Evolutionary conservation across 176 grass and related monocot species (phyloP).

Genomic region (Alopecurus myosuroides): DNA sequence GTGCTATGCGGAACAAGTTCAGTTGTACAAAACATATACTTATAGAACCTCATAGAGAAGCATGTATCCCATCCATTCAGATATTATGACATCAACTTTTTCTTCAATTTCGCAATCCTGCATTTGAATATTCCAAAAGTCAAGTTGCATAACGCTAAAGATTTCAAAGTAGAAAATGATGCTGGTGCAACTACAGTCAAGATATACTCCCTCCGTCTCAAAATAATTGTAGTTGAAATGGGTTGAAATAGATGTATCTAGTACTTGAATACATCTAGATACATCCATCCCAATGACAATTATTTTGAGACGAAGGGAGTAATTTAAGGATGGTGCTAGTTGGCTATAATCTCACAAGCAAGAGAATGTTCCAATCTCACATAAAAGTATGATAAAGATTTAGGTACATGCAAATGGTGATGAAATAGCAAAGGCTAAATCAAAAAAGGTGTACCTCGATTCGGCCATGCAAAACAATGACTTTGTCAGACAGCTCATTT

Average conservation of each 20-base stretch:
- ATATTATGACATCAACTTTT: slow-evolving; percentile 97
- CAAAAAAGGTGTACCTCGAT: slow-evolving; percentile 64
- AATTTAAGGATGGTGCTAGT: neutral
- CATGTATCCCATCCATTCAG: slow-evolving; percentile 99
- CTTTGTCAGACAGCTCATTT: slow-evolving; percentile 87
- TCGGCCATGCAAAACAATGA: slow-evolving; percentile 87
- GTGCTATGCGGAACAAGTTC: neutral
- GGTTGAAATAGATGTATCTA: too few relatives aligned
- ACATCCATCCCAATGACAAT: too few relatives aligned
- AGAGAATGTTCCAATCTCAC: neutral
- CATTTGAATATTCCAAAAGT: slow-evolving; percentile 10
- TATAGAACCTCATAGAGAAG: slow-evolving; percentile 84
- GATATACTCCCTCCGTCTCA: too few relatives aligned
- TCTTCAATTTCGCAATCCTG: slow-evolving; percentile 93
- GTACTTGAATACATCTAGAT: too few relatives aligned
- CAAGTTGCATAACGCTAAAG: neutral
- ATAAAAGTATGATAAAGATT: slow-evolving; percentile 2
- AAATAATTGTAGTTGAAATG: too few relatives aligned
- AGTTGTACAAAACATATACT: slow-evolving; percentile 4
- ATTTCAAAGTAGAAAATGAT: slow-evolving; percentile 4
- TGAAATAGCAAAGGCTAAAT: slow-evolving; percentile 3
- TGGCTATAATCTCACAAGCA: neutral
- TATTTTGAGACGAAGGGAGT: too few relatives aligned
- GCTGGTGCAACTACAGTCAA: neutral
- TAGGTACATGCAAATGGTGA: neutral